Percentiles rank a stretch among this genome's conserved stretches.
Conservation (phyloP, 768 basidiomycete genomes). For the Hemileccinum rubropunctum region DNA sequence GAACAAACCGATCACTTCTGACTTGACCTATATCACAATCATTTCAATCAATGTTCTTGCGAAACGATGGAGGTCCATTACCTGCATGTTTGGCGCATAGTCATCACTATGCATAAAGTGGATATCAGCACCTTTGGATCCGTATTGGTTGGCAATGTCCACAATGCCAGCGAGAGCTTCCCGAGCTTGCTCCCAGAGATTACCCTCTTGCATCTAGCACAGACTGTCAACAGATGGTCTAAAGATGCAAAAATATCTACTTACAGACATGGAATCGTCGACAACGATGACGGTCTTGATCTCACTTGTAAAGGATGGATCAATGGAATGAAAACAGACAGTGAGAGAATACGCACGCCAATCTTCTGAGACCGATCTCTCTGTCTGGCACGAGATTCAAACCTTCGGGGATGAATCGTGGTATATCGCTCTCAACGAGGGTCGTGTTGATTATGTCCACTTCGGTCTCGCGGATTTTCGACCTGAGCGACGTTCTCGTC, state of each 20-base stretch:
- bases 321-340: background rate
- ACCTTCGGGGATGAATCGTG: constrained; percentile 21
- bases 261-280: constrained; percentile 40
- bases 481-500: background rate
- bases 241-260: background rate
- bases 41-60: background rate
- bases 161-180: constrained; percentile 42
- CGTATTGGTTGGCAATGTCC: constrained; percentile 35
- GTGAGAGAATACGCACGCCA: constrained; percentile 24
- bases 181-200: constrained; percentile 37
- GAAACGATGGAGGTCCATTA: background rate
- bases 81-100: constrained; percentile 30
- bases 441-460: constrained; percentile 25
- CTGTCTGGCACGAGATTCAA: constrained; percentile 12
- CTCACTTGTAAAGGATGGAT: constrained; percentile 21
- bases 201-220: constrained; percentile 39
- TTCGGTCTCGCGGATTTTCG: constrained; percentile 5
- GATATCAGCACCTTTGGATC: constrained; percentile 39
- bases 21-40: constrained; percentile 15
- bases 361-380: constrained; percentile 19
- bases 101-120: constrained; percentile 39
- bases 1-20: constrained; percentile 24
- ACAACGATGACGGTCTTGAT: constrained; percentile 42
- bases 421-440: constrained; percentile 28
- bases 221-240: background rate